Conservation (phyloP, 192 early-diverging fungal species). For the Podila minutissima region DNA sequence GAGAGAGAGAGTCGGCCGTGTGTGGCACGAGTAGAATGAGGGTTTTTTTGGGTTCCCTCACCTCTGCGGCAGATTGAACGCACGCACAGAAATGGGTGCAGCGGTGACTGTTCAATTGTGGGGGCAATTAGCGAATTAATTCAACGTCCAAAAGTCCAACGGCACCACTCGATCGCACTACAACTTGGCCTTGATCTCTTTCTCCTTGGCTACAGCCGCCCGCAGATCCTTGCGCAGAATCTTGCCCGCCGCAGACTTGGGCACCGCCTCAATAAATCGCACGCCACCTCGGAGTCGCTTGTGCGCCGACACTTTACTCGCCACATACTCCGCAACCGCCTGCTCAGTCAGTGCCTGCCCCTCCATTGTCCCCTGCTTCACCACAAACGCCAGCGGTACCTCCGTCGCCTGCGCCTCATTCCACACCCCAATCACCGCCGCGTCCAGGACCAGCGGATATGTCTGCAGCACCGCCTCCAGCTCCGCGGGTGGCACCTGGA, state of each 20-base stretch:
- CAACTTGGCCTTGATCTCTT: constrained; percentile 21
- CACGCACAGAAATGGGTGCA: too few relatives aligned
- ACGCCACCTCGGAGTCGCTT: constrained; percentile 86
- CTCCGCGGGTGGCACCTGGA: constrained; percentile 88
- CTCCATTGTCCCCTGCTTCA: constrained; percentile 49
- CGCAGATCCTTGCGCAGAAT: constrained; percentile 82
- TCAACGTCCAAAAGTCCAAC: too few relatives aligned
- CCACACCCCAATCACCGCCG: constrained; percentile 74
- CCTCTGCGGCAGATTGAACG: too few relatives aligned
- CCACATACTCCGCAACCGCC: constrained; percentile 64
- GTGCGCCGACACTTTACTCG: constrained; percentile 70
- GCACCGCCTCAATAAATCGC: constrained; percentile 73
- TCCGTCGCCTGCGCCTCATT: constrained; percentile 74
- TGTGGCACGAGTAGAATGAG: too few relatives aligned
- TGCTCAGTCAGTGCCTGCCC: constrained; percentile 34
- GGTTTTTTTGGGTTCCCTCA: too few relatives aligned
- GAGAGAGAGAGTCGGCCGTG: too few relatives aligned
- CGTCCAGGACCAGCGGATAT: constrained; percentile 76
- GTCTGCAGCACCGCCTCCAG: constrained; percentile 80
- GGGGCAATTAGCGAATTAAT: too few relatives aligned
- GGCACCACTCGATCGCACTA: not conserved
- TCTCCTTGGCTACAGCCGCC: constrained; percentile 2
- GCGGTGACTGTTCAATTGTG: too few relatives aligned
- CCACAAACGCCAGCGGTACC: constrained; percentile 82
- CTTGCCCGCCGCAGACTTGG: constrained; percentile 85